Evolutionary conservation across 176 grass and related monocot genomes (phyloP).

Genomic region (Echinochloa phyllopogon): DNA sequence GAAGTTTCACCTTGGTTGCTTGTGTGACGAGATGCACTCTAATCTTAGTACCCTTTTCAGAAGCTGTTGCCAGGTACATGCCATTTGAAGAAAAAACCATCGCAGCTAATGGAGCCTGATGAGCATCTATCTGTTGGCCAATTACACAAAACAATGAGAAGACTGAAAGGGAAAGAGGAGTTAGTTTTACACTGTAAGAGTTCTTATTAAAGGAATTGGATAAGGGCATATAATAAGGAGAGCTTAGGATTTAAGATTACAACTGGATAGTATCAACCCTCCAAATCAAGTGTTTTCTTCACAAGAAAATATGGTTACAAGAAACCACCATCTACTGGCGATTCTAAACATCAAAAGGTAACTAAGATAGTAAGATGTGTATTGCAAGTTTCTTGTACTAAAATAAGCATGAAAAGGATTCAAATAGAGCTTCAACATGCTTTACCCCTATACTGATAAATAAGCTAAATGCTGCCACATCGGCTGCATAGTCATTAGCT

Average conservation of each 20-base stretch:
- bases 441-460: constrained; percentile 5
- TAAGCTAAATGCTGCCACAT: neutral
- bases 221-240: neutral
- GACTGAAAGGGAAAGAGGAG: neutral
- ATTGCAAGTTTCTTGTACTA: neutral
- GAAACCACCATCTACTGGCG: neutral
- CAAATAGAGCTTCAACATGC: neutral
- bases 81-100: constrained; percentile 83
- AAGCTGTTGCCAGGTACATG: constrained; percentile 88
- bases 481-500: neutral
- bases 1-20: constrained; percentile 74
- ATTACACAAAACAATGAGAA: constrained; percentile 26
- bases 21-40: constrained; percentile 87
- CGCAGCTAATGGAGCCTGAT: constrained; percentile 78
- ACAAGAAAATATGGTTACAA: neutral
- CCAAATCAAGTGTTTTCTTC: neutral
- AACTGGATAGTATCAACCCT: constrained; percentile 3
- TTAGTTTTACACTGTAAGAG: constrained; percentile 1
- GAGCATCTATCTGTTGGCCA: constrained; percentile 86
- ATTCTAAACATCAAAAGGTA: constrained; percentile 23
- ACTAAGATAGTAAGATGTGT: neutral
- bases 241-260: neutral
- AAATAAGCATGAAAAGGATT: neutral
- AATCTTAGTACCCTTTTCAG: constrained; percentile 91
- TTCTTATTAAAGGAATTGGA: neutral